phyloP scores from a whole-genome alignment of 2,329 filamentous ascomycete genomes.

The Fusarium sp. region DNA sequence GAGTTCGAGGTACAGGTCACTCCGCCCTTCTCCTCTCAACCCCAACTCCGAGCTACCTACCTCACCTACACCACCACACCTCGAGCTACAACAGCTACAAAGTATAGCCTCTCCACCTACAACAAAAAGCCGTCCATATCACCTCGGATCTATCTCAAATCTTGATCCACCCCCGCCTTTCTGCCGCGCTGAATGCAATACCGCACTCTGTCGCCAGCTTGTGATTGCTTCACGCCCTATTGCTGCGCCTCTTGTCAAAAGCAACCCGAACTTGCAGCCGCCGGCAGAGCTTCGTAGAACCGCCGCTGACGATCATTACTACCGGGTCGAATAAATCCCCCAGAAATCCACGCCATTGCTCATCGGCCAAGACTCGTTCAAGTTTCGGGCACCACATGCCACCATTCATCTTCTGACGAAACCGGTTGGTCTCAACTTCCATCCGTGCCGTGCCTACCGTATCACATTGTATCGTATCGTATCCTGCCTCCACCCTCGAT shows the following conservation, averaged over 20 bases:
- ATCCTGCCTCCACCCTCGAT: constrained; percentile 21
- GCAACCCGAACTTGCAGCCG: constrained; percentile 8
- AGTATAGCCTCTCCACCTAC: constrained; percentile 17
- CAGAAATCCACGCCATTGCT: constrained; percentile 9
- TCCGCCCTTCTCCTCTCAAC: background rate
- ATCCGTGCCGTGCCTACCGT: constrained; percentile 23
- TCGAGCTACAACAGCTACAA: constrained; percentile 22
- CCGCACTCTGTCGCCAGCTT: constrained; percentile 6
- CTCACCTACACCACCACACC: background rate
- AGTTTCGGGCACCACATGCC: constrained; percentile 36
- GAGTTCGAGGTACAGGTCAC: background rate
- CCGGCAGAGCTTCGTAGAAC: constrained; percentile 18
- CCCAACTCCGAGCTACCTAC: background rate
- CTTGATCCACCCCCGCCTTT: constrained; percentile 30
- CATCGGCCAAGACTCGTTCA: constrained; percentile 21
- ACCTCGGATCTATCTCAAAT: constrained; percentile 16
- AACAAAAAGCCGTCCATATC: constrained; percentile 8
- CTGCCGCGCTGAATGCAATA: constrained; percentile 1
- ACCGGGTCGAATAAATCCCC: constrained; percentile 6
- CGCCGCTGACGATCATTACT: constrained; percentile 23
- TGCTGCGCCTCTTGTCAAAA: constrained; percentile 20
- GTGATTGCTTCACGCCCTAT: constrained; percentile 13
- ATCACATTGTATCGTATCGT: constrained; percentile 16
- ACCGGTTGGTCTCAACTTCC: constrained; percentile 36
- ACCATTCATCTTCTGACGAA: constrained; percentile 36